Base-by-base conservation (phyloP, 768 basidiomycete species). In the Chalciporus piperatus region DNA sequence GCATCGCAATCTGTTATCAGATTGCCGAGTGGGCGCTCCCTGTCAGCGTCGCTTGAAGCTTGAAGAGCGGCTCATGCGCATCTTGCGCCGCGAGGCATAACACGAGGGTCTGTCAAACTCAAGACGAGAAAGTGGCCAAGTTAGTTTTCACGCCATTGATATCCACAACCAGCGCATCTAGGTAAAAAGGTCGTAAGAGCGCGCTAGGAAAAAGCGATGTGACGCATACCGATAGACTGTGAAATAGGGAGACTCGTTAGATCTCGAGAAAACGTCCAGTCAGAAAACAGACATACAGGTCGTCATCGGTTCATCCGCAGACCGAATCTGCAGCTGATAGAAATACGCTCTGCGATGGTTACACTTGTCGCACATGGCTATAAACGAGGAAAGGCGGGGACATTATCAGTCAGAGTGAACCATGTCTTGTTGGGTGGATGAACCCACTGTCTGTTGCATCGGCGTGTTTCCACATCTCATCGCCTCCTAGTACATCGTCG, bases 401-500 rank as follows among this genome's bases (percentile, higher is more conserved):
- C 37, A 25, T 55, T n/a, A n/a, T n/a, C n/a, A 41, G 4, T 25
- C 25, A 25, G 25, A 25, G 25, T 7, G 7, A 56, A 39, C 37
- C 13, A n/a, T n/a, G 19, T 25, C 7, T 32, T 11, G 16, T 14
- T 6, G 16, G 1, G 44, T 37, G 12, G 16, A 44, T 23, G 12
- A 28, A 52, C 76, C 46, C 39, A 91, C 93, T 85, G 59, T 83
- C 78, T 0, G 89, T 93, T 43, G 85, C 83, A 69, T 96, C 95
- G 3, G 94, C 95, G 68, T 97, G 89, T 50, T 86, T 87, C 92
- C 95, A 97, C 71, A 84, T 85, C 53, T 92, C 91, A 33, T 91
- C 92, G 3, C 92, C 94, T 45, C 96, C 97, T 23, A 98, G 75
- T 6, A 99, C 95, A 62, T 98, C 97, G 66, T 99, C 97, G 12